A percentile compares a stretch with the other conserved stretches of the same genome.
Conservation (phyloP, 2,329 filamentous ascomycete genomes). For the Aspergillus pseudonomiae region DNA sequence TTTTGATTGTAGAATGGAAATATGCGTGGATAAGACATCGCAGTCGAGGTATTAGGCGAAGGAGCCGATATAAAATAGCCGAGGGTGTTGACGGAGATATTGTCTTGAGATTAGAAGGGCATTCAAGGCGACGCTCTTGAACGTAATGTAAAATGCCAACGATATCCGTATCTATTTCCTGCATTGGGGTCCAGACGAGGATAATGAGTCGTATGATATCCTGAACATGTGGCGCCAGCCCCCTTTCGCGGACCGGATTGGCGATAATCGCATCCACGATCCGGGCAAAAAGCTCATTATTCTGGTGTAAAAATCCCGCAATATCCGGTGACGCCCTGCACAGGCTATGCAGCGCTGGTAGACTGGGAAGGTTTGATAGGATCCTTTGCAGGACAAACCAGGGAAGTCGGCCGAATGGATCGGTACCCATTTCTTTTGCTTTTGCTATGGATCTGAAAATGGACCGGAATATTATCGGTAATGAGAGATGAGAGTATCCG, state of each 20-base stretch:
- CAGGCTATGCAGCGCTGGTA: constrained; percentile 9
- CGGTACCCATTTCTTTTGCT: constrained; percentile 4
- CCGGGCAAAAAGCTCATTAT: constrained; percentile 8
- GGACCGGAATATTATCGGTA: neutral
- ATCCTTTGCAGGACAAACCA: constrained; percentile 11
- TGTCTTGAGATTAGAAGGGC: neutral
- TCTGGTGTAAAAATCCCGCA: constrained; percentile 7
- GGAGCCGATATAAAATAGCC: constrained; percentile 9
- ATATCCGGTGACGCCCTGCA: constrained; percentile 9
- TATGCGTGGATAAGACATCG: constrained; percentile 7
- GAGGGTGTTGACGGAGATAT: constrained; percentile 9
- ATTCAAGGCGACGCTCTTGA: neutral
- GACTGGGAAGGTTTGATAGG: constrained; percentile 11
- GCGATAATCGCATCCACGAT: constrained; percentile 11
- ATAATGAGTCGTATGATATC: constrained; percentile 5
- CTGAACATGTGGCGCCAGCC: constrained; percentile 9
- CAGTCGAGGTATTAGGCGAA: constrained; percentile 3
- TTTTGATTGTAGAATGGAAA: constrained; percentile 10
- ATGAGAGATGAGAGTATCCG: neutral
- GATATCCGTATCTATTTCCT: constrained; percentile 7
- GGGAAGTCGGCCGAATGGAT: constrained; percentile 13
- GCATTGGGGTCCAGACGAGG: constrained; percentile 7
- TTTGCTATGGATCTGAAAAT: neutral
- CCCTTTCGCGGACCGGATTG: constrained; percentile 6
- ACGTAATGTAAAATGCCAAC: constrained; percentile 5